Evolutionary conservation across 106 monocot genomes (phyloP).

Genomic region (Dactylorhiza incarnata): DNA sequence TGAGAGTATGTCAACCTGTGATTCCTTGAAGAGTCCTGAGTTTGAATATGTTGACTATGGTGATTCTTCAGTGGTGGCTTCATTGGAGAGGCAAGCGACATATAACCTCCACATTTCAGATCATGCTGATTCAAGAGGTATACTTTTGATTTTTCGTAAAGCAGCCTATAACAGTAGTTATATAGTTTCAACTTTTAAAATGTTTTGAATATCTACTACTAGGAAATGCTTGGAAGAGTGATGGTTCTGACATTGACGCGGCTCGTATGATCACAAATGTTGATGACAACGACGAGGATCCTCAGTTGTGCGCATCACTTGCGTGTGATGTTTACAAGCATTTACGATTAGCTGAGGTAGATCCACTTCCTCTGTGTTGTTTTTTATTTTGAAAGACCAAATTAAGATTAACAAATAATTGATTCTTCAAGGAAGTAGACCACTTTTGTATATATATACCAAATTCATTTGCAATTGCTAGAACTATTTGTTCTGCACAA

Average conservation of each 20-base stretch:
- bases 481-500: neutral
- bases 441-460: neutral
- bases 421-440: neutral
- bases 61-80: constrained; percentile 55
- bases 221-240: constrained; percentile 38
- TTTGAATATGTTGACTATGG: constrained; percentile 84
- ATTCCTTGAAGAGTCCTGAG: constrained; percentile 84
- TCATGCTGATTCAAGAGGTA: constrained; percentile 28
- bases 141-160: neutral
- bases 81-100: constrained; percentile 56
- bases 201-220: constrained; percentile 17
- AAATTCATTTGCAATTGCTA: neutral
- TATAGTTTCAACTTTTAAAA: neutral
- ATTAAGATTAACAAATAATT: no score
- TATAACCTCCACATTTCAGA: constrained; percentile 69
- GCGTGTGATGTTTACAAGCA: constrained; percentile 71
- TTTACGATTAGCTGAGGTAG: constrained; percentile 63
- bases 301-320: constrained; percentile 68
- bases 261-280: constrained; percentile 33
- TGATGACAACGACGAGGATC: constrained; percentile 50
- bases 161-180: no score
- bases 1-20: constrained; percentile 81
- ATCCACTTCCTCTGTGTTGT: neutral
- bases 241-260: constrained; percentile 30
- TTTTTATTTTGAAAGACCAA: no score